Base-by-base conservation (phyloP, 83 land plant genomes). In the Picea abies region DNA sequence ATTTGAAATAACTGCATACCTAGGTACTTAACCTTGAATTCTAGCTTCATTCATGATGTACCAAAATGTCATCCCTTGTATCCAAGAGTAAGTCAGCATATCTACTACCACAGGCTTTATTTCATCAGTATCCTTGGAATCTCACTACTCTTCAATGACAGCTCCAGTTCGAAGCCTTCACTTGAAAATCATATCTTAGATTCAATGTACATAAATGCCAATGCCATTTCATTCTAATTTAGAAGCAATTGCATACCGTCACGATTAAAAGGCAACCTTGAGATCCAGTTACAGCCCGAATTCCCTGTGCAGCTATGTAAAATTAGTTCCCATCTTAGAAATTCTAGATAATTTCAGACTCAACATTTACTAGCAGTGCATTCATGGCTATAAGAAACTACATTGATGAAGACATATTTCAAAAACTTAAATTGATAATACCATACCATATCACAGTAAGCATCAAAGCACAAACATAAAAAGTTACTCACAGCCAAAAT, bases 401-500 rank as follows among this genome's bases (percentile, higher is more conserved):
- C 32, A 23, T 68, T 56, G 22, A 68, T 19, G 32, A 75, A 77
- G 0, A 16, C 32, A 83, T 35, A 32, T 23, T 16, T 63, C 83
- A 80, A 79, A 60, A n/a, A 60, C 49, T 49, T 16, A 41, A 77
- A 77, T 82, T 17, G n/a, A 12, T 47, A 10, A 52, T 52, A 52
- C 56, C 56, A 52, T 52, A 52, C 56, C 56, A 20, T 39, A 5
- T 20, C 22, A 73, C 11, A 73, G n/a, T n/a, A 8, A 9, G 15
- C 58, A 44, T 37, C 23, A 4, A 73, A 41, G 47, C 47, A 44
- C 23, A 73, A 73, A 73, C 7, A 39, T 73, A n/a, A 44, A 37
- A 65, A 64, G 41, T 32, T 75, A 73, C 87, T 88, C 90, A 97
- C 99, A 84, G 98, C 96, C 67, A 97, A 80, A 44, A 97, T 90